Conservation (phyloP, 2,329 filamentous ascomycete species). For the Helicocarpus griseus region DNA sequence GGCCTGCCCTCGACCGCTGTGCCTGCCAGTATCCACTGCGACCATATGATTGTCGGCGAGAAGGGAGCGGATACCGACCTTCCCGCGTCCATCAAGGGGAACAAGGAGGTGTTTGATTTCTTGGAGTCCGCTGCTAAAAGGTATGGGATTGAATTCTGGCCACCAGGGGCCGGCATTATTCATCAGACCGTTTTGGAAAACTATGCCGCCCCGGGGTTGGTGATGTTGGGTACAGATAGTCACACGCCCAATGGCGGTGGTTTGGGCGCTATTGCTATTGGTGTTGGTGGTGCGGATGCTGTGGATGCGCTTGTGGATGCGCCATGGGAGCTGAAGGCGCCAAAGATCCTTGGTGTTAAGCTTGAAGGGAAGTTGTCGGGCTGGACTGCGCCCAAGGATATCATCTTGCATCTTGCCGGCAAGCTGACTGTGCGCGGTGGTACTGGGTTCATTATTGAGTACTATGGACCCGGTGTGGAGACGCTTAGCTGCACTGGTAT, state of each 20-base stretch:
- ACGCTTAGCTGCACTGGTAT: constrained; percentile 86
- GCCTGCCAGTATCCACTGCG: constrained; percentile 95
- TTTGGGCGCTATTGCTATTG: constrained; percentile 85
- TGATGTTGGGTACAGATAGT: constrained; percentile 98
- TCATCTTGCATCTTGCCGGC: constrained; percentile 84
- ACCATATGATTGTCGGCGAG: constrained; percentile 96
- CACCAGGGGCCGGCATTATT: constrained; percentile 86
- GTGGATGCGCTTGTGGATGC: constrained; percentile 94
- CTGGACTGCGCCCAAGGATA: constrained; percentile 92
- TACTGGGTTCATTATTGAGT: constrained; percentile 91
- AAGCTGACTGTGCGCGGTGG: constrained; percentile 86
- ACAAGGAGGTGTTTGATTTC: constrained; percentile 97
- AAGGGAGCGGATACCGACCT: constrained; percentile 81
- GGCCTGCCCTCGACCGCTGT: constrained; percentile 81
- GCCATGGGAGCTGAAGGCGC: constrained; percentile 95
- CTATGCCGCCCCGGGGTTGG: constrained; percentile 89
- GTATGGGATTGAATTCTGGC: constrained; percentile 94
- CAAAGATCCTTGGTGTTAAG: constrained; percentile 76
- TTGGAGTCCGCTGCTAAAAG: constrained; percentile 83
- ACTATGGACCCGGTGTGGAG: constrained; percentile 81
- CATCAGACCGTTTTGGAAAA: constrained; percentile 98
- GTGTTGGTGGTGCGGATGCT: constrained; percentile 92
- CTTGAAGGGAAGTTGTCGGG: constrained; percentile 74
- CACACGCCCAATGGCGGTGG: constrained; percentile 98
- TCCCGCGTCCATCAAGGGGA: constrained; percentile 73